These are phyloP conservation scores for Hippophae gyantsensis DNA, from an alignment of 306 rosid species.

Conservation along the genomic window DNA sequence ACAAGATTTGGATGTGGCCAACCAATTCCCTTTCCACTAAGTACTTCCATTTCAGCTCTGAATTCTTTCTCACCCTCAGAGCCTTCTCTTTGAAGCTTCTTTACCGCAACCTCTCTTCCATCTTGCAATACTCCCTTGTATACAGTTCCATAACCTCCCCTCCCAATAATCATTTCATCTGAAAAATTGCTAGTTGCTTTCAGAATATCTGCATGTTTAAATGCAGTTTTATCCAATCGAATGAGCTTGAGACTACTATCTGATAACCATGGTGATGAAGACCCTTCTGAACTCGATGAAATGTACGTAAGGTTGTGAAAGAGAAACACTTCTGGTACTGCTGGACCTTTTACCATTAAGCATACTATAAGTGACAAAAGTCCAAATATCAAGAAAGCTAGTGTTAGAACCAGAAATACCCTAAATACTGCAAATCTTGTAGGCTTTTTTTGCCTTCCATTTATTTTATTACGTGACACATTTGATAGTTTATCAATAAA, in stretches of 20 bases:
- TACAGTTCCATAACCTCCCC: slow-evolving; percentile 88
- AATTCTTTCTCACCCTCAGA: slow-evolving; percentile 83
- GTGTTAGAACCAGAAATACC: slow-evolving; percentile 29
- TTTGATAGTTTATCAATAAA: slow-evolving; percentile 30
- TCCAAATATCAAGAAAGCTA: slow-evolving; percentile 44
- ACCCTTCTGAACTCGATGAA: slow-evolving; percentile 32
- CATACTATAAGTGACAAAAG: slow-evolving; percentile 39
- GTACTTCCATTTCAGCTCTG: slow-evolving; percentile 84
- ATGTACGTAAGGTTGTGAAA: slow-evolving; percentile 33
- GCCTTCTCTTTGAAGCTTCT: slow-evolving; percentile 80
- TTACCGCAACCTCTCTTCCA: slow-evolving; percentile 80
- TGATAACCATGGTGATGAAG: slow-evolving; percentile 60
- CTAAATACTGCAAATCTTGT: slow-evolving; percentile 25
- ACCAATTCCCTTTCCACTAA: slow-evolving; percentile 61
- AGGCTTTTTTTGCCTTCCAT: slow-evolving; percentile 8
- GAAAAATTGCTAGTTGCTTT: slow-evolving; percentile 74
- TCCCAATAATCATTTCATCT: slow-evolving; percentile 70
- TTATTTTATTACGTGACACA: not conserved
- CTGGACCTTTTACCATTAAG: slow-evolving; percentile 32
- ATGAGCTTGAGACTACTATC: slow-evolving; percentile 53
- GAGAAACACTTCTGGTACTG: slow-evolving; percentile 35
- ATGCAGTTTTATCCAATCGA: slow-evolving; percentile 68
- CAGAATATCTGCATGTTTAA: slow-evolving; percentile 72
- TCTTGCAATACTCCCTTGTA: slow-evolving; percentile 66
- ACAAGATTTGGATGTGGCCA: slow-evolving; percentile 97